A percentile compares a stretch with the other conserved stretches of the same genome.
phyloP scores from a whole-genome alignment of 225 moss, liverwort and hornwort genomes.

The Takakia lepidozioides region DNA sequence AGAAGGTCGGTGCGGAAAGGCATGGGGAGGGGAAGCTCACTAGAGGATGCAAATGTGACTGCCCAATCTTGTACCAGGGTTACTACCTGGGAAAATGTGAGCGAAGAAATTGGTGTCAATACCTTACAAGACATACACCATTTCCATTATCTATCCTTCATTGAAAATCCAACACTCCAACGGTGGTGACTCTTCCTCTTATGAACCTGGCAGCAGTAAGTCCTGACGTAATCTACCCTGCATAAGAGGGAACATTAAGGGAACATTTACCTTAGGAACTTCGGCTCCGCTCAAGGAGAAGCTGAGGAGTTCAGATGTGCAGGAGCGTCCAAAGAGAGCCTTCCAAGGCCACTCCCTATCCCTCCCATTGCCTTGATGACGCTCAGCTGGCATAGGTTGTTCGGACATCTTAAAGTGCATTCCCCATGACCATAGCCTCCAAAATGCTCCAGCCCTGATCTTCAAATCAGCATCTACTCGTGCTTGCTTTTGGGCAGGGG shows the following conservation, averaged over 20 bases:
- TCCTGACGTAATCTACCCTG: too few relatives aligned
- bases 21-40: constrained; percentile 92
- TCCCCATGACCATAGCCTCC: constrained; percentile 93
- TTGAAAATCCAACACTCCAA: too few relatives aligned
- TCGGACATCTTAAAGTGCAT: too few relatives aligned
- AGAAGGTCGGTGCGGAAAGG: constrained; percentile 73
- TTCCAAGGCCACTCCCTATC: constrained; percentile 65
- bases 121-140: too few relatives aligned
- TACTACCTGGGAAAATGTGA: too few relatives aligned
- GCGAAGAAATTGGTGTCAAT: too few relatives aligned
- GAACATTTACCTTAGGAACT: constrained; percentile 31
- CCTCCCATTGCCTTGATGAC: constrained; percentile 7
- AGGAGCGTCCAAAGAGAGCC: constrained; percentile 83
- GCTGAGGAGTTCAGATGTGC: constrained; percentile 66
- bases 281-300: constrained; percentile 46
- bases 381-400: constrained; percentile 40
- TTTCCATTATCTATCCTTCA: too few relatives aligned
- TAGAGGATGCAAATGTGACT: constrained; percentile 84
- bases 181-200: too few relatives aligned
- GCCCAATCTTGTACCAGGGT: constrained; percentile 77
- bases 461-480: constrained; percentile 72
- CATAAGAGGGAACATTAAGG: neutral
- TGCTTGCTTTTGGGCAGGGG: constrained; percentile 75
- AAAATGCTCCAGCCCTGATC: constrained; percentile 75
- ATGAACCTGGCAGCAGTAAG: too few relatives aligned